Evolutionary conservation across 2,329 filamentous ascomycete genomes (phyloP), one percentile per base, ranked within the genome.

Genomic region (Epichloe brachyelytri): DNA sequence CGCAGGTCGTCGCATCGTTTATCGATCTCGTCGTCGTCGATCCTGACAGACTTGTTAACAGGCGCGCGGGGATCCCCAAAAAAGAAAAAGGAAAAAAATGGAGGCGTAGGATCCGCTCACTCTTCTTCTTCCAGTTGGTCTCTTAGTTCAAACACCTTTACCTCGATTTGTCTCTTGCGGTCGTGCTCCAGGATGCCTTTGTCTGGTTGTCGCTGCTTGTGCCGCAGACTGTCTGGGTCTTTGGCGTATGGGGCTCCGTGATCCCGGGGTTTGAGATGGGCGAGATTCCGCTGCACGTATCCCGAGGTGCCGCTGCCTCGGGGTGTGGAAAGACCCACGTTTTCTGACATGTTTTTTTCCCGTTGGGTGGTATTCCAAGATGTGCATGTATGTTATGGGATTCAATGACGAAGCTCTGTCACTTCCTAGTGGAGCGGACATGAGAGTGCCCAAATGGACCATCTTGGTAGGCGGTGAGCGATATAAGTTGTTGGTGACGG

Each of bases 201-300:
- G 70, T 98, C 91, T 0, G 94, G 91, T 60, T 94, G 82, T 22
- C 91, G 82, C 64, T 86, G 85, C 56, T 78, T 77, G 68, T 94
- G 87, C 62, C 82, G 83, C 59, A 86, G 75, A 52, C 72, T 75
- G 60, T 86, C 80, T 56, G 80, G 72, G 62, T 86, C 81, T 55
- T 80, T 81, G 34, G 82, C 79, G 68, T 95, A 95, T 0, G 89
- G 90, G 17, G 83, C 82, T 53, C 74, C 77, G 60, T 81, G 79
- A 71, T 95, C 88, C 70, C 91, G 89, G 33, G 87, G 89, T 64
- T 79, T 82, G 60, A 96, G 82, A 64, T 91, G 83, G 17, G 93
- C 93, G 37, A 89, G 81, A 72, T 97, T 98, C 68, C 89, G 88
- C 71, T 97, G 91, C 51, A 98, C 91, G 67, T 97, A 97, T 65